These are phyloP conservation scores for Globisporangium middletonii DNA, from an alignment of 352 stramenopile species.

Conservation along the genomic window DNA sequence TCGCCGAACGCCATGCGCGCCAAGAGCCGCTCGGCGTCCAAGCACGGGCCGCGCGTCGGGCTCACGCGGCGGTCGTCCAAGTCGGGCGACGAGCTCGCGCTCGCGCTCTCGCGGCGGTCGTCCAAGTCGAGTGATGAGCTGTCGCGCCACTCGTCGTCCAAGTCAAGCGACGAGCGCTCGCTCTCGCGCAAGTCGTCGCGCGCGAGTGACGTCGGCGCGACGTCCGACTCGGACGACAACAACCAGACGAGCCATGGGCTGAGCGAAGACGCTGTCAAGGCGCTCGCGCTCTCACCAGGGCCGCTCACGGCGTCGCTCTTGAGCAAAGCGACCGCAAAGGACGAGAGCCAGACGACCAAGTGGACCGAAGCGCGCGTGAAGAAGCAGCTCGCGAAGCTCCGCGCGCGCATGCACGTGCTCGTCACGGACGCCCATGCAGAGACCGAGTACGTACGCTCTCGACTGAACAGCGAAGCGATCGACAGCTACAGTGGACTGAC, in stretches of 20 bases:
- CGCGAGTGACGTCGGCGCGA: background rate
- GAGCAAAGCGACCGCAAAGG: constrained; percentile 9
- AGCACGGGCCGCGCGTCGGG: constrained; percentile 6
- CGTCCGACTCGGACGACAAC: constrained; percentile 6
- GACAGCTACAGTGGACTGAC: background rate
- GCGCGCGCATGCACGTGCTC: constrained; percentile 47
- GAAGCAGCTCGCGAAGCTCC: constrained; percentile 37
- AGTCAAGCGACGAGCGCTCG: constrained; percentile 3
- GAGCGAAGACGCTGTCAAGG: constrained; percentile 10
- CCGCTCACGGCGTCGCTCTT: background rate
- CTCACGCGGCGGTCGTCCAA: constrained; percentile 11
- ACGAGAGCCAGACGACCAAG: constrained; percentile 10
- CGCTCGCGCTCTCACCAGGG: constrained; percentile 14
- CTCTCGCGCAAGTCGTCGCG: constrained; percentile 1
- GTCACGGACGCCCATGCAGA: constrained; percentile 40
- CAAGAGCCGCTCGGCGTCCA: constrained; percentile 4
- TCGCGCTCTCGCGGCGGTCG: background rate
- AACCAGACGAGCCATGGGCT: constrained; percentile 8
- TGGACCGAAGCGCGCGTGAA: constrained; percentile 24
- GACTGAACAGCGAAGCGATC: background rate
- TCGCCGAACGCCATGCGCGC: constrained; percentile 10
- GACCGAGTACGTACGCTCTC: constrained; percentile 23
- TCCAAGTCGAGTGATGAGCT: constrained; percentile 2
- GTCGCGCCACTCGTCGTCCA: background rate
- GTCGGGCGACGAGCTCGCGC: constrained; percentile 6